Conservation (phyloP, 2,329 filamentous ascomycete genomes). For the Boeremia exigua region DNA sequence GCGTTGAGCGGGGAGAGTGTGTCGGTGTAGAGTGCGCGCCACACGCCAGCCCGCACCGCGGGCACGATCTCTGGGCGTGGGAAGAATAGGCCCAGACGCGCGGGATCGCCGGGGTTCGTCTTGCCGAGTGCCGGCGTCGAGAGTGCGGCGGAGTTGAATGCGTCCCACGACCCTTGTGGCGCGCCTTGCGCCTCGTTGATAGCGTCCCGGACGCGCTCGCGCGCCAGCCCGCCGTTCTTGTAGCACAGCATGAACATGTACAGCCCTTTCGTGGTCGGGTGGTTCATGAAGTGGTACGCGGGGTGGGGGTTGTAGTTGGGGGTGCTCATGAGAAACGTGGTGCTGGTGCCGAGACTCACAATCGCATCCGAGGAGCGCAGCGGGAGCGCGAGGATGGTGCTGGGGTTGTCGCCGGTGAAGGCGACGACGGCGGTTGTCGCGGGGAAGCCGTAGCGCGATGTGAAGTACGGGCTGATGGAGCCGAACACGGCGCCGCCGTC, state of each 20-base stretch:
- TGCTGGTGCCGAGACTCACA: slow-evolving; percentile 91
- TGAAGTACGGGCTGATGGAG: slow-evolving; percentile 77
- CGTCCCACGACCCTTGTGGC: slow-evolving; percentile 66
- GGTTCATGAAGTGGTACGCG: slow-evolving; percentile 97
- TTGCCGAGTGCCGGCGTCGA: slow-evolving; percentile 73
- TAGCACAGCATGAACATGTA: slow-evolving; percentile 99
- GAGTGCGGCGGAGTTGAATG: slow-evolving; percentile 77
- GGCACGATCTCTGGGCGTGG: slow-evolving; percentile 94
- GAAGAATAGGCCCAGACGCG: slow-evolving; percentile 93
- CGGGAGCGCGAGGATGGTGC: slow-evolving; percentile 90
- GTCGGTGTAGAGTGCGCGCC: slow-evolving; percentile 66
- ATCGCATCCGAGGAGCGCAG: slow-evolving; percentile 89
- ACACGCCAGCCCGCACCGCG: slow-evolving; percentile 83
- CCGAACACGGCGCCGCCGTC: slow-evolving; percentile 82
- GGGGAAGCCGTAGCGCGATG: slow-evolving; percentile 77
- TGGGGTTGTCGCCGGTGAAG: slow-evolving; percentile 95
- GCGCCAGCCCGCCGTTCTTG: slow-evolving; percentile 94
- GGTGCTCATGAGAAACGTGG: slow-evolving; percentile 97
- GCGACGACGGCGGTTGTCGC: slow-evolving; percentile 77
- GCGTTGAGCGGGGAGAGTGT: slow-evolving; percentile 53
- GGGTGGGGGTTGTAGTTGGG: slow-evolving; percentile 88
- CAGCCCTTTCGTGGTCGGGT: slow-evolving; percentile 85
- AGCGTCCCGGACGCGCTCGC: slow-evolving; percentile 85
- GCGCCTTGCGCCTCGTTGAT: slow-evolving; percentile 63
- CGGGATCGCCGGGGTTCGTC: slow-evolving; percentile 57